Base-by-base conservation (phyloP, 2,329 filamentous ascomycete species). In the Venturia effusa region DNA sequence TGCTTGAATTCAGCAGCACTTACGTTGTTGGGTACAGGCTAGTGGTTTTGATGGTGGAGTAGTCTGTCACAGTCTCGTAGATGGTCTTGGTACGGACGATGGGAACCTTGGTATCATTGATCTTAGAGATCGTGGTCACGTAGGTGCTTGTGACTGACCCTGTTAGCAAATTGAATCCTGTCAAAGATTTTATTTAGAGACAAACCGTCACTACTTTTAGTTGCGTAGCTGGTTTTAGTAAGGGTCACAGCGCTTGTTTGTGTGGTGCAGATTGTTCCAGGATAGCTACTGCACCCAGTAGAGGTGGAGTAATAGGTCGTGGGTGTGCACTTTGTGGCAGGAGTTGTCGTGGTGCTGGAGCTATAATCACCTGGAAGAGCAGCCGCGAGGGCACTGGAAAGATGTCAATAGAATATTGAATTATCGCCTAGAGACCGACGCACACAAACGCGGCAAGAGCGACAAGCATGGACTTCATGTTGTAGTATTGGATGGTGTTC, bases 261-360 rank as follows among this genome's bases (percentile, higher is more conserved):
- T 8, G 51, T 57, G 17, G 51, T 57, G 30, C 30, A 57, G 13
- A 57, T 11, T 19, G 51, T 57, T 57, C 30, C 51, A 8, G 51
- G 51, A 15, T 32, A 30, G 5, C 19, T 24, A 19, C 24, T 57
- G 15, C 30, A 57, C 15, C 51, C 51, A 34, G 30, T 34, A 19
- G 51, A 34, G 51, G 51, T 57, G 15, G 51, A 57, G 51, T 34
- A 57, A 34, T 57, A 57, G 4, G 51, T 57, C 51, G 51, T 57
- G 7, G 51, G 51, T 19, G 51, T 57, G 51, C 51, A 57, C 30
- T 57, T 32, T 57, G 51, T 32, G 8, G 30, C 19, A 8, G 51
- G 27, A 19, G 27, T 34, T 32, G 51, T 57, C 4, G 51, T 57
- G 5, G 51, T 57, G 30, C 24, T 57, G 51, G 43, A 48, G 17